Evolutionary conservation across 495 filamentous ascomycete genomes (phyloP).

Genomic region (Pyrenopolyporus hunteri): DNA sequence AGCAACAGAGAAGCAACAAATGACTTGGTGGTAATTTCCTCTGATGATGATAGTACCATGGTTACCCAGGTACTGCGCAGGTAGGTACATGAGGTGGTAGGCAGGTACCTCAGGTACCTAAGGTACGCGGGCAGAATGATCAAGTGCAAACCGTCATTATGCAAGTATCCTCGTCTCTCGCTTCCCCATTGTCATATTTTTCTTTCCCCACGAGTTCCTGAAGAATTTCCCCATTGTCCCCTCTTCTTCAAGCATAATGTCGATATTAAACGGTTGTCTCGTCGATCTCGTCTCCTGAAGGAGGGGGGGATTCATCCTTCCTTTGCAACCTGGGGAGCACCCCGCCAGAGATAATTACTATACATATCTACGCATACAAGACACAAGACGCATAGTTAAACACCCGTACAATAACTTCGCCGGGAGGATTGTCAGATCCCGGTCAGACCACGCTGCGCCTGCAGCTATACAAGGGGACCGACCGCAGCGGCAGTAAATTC

Average conservation of each 20-base stretch:
- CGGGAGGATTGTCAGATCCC: constrained; percentile 20
- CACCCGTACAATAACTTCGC: background rate
- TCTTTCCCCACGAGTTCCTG: constrained; percentile 14
- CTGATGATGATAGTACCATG: too few species aligned
- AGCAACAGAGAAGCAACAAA: constrained; percentile 1
- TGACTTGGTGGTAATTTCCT: constrained; percentile 5
- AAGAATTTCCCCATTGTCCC: background rate
- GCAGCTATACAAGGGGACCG: background rate
- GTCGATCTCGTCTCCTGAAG: too few species aligned
- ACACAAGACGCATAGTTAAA: too few species aligned
- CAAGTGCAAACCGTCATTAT: too few species aligned
- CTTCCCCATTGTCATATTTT: background rate
- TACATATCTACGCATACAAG: background rate
- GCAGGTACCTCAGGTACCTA: too few species aligned
- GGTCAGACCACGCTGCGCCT: constrained; percentile 11
- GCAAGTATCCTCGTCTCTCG: too few species aligned
- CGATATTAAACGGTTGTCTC: background rate
- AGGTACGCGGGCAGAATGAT: too few species aligned
- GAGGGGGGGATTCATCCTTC: background rate
- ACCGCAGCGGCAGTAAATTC: background rate
- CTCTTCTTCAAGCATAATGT: background rate
- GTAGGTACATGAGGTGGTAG: too few species aligned
- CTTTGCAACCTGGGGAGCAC: background rate
- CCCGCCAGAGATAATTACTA: background rate
- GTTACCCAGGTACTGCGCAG: too few species aligned